Conservation (phyloP, 805 yeast genomes). For the Cyberlindnera mycetangii region DNA sequence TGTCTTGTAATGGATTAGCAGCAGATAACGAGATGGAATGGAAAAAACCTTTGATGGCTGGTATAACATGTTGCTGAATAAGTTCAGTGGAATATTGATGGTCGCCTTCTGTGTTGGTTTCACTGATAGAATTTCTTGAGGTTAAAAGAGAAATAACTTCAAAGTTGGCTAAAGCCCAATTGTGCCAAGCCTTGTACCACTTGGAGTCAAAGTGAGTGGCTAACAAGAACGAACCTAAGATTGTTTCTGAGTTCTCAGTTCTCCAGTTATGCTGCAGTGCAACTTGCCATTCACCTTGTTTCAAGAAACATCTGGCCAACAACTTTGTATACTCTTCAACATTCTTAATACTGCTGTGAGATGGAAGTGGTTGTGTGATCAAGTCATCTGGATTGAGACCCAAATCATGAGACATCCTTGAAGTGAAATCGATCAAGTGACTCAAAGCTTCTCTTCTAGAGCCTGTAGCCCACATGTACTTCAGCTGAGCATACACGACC, state of each 20-base stretch:
- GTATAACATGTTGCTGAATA: constrained; percentile 85
- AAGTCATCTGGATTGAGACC: constrained; percentile 85
- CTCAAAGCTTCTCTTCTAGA: constrained; percentile 81
- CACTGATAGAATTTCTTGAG: constrained; percentile 32
- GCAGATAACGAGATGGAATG: constrained; percentile 87
- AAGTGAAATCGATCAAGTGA: constrained; percentile 85
- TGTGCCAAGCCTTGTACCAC: constrained; percentile 99
- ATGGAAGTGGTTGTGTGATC: constrained; percentile 81
- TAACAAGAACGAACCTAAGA: constrained; percentile 84
- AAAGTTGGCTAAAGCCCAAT: constrained; percentile 98
- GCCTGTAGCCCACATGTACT: constrained; percentile 96
- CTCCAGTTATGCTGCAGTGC: constrained; percentile 79
- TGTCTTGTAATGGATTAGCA: constrained; percentile 88
- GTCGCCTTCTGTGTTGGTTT: constrained; percentile 26
- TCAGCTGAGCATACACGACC: constrained; percentile 94
- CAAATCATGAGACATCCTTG: constrained; percentile 83
- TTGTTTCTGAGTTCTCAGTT: constrained; percentile 71
- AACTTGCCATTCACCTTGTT: constrained; percentile 98
- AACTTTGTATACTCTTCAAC: constrained; percentile 80
- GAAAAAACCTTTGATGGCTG: constrained; percentile 95
- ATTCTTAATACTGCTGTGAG: constrained; percentile 55
- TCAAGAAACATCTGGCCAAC: constrained; percentile 89
- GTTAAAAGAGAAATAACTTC: constrained; percentile 77
- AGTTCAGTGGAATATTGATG: constrained; percentile 45
- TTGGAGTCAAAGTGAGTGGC: constrained; percentile 92